A percentile compares a stretch with the other conserved stretches of the same genome.
These are phyloP conservation scores for Paraconiothyrium brasiliense DNA, from an alignment of 2,329 filamentous ascomycete species.

Conservation along the genomic window DNA sequence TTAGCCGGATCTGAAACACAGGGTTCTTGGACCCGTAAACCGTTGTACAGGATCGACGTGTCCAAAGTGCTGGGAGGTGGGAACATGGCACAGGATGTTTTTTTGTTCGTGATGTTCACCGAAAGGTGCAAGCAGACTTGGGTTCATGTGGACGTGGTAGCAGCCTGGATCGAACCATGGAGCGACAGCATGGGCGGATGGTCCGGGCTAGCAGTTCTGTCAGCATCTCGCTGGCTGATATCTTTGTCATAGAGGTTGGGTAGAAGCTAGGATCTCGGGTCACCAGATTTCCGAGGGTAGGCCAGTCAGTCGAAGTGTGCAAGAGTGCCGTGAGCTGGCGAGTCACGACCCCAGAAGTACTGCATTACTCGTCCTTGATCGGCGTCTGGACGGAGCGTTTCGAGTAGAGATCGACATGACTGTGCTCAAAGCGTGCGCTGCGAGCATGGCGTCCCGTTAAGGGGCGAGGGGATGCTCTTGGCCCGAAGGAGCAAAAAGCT, in stretches of 20 bases:
- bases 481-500: background rate
- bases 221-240: no score
- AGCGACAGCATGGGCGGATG: background rate
- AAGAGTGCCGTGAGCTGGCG: background rate
- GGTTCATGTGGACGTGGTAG: background rate
- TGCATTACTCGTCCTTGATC: background rate
- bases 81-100: background rate
- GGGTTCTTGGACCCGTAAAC: background rate
- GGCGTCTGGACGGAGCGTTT: background rate
- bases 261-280: no score
- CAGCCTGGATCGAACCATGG: background rate
- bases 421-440: conserved; percentile 8
- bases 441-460: conserved; percentile 7
- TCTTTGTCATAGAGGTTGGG: no score
- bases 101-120: background rate
- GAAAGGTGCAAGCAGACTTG: no score
- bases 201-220: background rate
- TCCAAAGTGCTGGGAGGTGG: background rate
- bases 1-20: background rate
- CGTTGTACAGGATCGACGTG: background rate
- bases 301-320: background rate
- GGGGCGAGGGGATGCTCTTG: no score
- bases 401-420: conserved; percentile 10
- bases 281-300: no score
- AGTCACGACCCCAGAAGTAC: background rate